Percentiles rank a stretch among this genome's conserved stretches.
phyloP scores from a whole-genome alignment of 176 grass and related monocot genomes.

The Triticum turgidum region DNA sequence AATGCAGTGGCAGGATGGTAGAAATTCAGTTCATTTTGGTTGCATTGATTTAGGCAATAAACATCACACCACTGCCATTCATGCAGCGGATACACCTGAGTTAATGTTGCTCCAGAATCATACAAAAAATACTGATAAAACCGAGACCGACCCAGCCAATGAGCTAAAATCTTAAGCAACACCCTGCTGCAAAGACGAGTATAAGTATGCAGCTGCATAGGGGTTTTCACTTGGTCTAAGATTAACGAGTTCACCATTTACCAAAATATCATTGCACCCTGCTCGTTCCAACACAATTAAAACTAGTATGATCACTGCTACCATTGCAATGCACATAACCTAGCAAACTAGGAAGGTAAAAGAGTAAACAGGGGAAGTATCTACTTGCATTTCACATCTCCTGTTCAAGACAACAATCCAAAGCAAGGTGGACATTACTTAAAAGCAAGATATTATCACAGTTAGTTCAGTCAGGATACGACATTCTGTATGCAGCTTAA shows the following conservation, averaged over 20 bases:
- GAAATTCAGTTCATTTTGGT: neutral
- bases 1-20: slow-evolving; percentile 6
- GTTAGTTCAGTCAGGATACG: neutral
- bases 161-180: neutral
- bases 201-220: neutral
- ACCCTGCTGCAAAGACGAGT: neutral
- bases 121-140: neutral
- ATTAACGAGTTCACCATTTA: neutral
- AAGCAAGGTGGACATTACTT: slow-evolving; percentile 15
- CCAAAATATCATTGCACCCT: neutral
- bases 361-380: neutral
- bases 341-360: neutral
- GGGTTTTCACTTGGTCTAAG: neutral
- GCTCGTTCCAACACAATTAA: neutral
- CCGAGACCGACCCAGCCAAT: neutral
- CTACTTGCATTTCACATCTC: neutral
- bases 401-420: neutral
- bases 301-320: neutral
- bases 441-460: slow-evolving; percentile 8
- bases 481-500: slow-evolving; percentile 11
- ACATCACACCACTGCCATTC: neutral
- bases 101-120: slow-evolving; percentile 10
- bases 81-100: neutral
- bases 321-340: too few species aligned
- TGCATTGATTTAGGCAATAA: slow-evolving; percentile 8